Base-by-base conservation (phyloP, 306 rosid genomes). In the Prunus mume region DNA sequence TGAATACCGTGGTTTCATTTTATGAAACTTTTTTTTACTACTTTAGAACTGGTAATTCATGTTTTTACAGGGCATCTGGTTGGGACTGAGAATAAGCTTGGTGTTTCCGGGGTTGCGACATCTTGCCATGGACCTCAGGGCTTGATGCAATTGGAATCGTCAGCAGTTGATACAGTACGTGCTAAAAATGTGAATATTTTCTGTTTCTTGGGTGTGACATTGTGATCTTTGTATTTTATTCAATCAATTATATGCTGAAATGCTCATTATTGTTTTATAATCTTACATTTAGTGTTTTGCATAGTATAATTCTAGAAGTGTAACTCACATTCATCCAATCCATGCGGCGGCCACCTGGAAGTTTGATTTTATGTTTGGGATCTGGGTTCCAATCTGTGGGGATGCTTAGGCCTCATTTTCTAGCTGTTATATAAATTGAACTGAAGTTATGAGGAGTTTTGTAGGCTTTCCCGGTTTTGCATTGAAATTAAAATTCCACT, bases 151-250 rank as follows among this genome's bases (percentile, higher is more conserved):
- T 52, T 85, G 38, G 84, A 81, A n/a, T 79, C 92, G 28, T 82
- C 87, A 46, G 78, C 86, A 9, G 78, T 83, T 38, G 82, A 86
- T 76, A 56, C 61, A 46, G 98, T 91, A 83, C 49, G 91, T 73
- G 38, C 46, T 20, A 34, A 38, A 24, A 25, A 19, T 19, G 50
- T 41, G 41, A 55, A 17, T 62, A 1, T 65, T 5, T 47, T 47
- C 55, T 51, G 10, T 63, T 79, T 28, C n/a, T 34, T 51, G 27
- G 34, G 41, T 27, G 47, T 73, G 19, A 54, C 50, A 6, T 49
- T 43, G 12, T 63, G 73, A 13, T 65, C 61, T n/a, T 63, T 5
- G 38, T 68, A 12, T 47, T 73, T 60, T 27, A 11, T 58, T 6
- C 9, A 6, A 24, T 30, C 6, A 54, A 2, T 54, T 2, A 11